A percentile compares a stretch with the other conserved stretches of the same genome.
Evolutionary conservation across 305 asterid genomes (phyloP).

Genomic region (Rubia balearica): DNA sequence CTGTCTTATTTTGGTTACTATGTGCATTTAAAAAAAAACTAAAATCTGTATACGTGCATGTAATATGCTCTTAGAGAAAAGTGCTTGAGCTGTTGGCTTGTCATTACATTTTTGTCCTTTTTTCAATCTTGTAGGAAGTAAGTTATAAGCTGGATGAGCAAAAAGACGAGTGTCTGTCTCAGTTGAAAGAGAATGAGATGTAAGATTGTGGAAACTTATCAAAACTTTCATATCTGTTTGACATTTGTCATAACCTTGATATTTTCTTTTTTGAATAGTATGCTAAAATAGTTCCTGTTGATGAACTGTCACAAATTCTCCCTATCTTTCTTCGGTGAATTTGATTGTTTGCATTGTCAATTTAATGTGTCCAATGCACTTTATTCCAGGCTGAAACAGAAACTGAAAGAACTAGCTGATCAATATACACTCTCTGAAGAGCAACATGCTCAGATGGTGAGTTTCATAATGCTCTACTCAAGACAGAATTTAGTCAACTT

Average conservation of each 20-base stretch:
- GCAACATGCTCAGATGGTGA: constrained; percentile 79
- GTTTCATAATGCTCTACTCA: constrained; percentile 8
- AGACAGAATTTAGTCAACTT: not conserved
- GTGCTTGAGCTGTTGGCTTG: not conserved
- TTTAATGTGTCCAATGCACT: constrained; percentile 16
- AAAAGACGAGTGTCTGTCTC: constrained; percentile 82
- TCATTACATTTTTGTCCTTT: not conserved
- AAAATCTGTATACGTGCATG: not conserved
- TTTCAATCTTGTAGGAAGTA: constrained; percentile 54
- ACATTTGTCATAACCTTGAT: not conserved
- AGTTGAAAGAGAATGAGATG: constrained; percentile 95
- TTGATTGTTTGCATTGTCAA: not conserved
- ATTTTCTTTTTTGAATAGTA: not conserved
- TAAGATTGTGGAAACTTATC: constrained; percentile 38
- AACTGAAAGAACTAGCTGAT: constrained; percentile 74
- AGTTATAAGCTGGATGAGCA: constrained; percentile 93
- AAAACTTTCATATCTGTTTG: not conserved
- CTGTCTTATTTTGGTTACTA: constrained; percentile 2
- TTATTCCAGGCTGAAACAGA: constrained; percentile 68
- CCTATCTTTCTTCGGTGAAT: not conserved
- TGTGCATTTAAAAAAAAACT: no score
- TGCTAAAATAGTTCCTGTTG: not conserved
- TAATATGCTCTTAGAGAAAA: not conserved
- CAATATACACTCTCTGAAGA: constrained; percentile 81
- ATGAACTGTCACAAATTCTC: not conserved